These are phyloP conservation scores for Fusarium aywerte DNA, from an alignment of 2,329 filamentous ascomycete species.

Conservation along the genomic window DNA sequence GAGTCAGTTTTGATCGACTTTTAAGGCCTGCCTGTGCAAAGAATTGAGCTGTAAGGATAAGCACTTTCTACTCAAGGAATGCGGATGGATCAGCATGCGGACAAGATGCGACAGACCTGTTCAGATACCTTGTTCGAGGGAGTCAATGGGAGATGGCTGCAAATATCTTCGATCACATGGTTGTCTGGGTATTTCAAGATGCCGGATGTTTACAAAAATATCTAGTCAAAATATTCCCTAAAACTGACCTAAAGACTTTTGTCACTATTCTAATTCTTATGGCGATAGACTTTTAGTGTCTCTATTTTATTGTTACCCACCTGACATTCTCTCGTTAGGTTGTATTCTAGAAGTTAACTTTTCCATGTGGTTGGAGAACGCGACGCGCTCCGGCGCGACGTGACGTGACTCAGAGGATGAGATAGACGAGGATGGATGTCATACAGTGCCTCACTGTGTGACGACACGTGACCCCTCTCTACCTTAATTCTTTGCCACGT, in stretches of 20 bases:
- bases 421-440: background rate
- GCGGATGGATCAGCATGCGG: background rate
- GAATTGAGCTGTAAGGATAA: background rate
- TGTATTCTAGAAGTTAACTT: background rate
- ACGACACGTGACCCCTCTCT: constrained; percentile 29
- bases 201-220: background rate
- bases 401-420: constrained; percentile 7
- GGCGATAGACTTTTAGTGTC: too few relatives aligned
- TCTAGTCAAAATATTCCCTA: too few relatives aligned
- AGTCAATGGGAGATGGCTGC: background rate
- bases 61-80: background rate
- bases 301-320: too few relatives aligned
- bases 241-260: too few relatives aligned
- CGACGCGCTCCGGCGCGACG: constrained; percentile 24
- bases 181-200: background rate
- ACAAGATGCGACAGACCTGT: background rate
- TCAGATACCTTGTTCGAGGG: background rate
- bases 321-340: background rate
- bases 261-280: too few relatives aligned
- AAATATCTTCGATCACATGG: background rate
- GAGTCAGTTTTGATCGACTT: background rate
- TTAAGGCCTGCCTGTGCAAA: background rate
- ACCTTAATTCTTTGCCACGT: constrained; percentile 31
- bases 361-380: constrained; percentile 12
- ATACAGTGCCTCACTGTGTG: constrained; percentile 9